Evolutionary conservation across 2,329 filamentous ascomycete species (phyloP), one percentile per base, ranked within the genome.

Genomic region (Lojkania enalia): DNA sequence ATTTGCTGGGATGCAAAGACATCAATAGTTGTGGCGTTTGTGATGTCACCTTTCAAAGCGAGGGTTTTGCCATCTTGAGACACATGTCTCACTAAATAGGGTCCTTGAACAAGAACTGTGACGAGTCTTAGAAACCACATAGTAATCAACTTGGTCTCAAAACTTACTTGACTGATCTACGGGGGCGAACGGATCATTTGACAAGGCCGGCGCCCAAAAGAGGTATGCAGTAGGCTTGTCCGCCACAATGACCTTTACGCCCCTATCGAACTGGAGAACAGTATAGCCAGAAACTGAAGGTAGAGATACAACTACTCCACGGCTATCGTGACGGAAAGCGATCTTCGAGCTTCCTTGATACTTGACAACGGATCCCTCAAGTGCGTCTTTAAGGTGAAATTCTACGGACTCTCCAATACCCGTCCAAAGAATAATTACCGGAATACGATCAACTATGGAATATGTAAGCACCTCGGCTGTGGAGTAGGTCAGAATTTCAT

Each of bases 401-500:
- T 74, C 72, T 20, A 65, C 67, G 40, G 66, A 61, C 46, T 74
- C 71, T 12, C 70, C 72, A 11, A 49, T 52, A 3, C 67, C 70
- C 15, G 71, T 61, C 52, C 68, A 73, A 18, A 74, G 60, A 2
- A 72, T 65, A 3, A 73, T 52, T n/a, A 70, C 55, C 5, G 71
- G 70, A 18, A 60, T 57, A 2, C 51, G 56, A 35, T 72, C 65
- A 13, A 71, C 54, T 3, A 71, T 27, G 9, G 66, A 64, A 49
- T 71, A 71, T 3, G 75, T 77, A 18, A 81, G 63, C 4, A 82
- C 63, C 42, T 82, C 78, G 0, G 76, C 74, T 0, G 78, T 77
- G 1, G 76, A 77, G 56, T 79, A 82, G 0, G 79, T 70, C 2
- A 82, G 63, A 1, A 74, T 81, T 48, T 79, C 70, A 5, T 66